Evolutionary conservation across 257 asterid genomes (phyloP).

Genomic region (Leonotis leonurus): DNA sequence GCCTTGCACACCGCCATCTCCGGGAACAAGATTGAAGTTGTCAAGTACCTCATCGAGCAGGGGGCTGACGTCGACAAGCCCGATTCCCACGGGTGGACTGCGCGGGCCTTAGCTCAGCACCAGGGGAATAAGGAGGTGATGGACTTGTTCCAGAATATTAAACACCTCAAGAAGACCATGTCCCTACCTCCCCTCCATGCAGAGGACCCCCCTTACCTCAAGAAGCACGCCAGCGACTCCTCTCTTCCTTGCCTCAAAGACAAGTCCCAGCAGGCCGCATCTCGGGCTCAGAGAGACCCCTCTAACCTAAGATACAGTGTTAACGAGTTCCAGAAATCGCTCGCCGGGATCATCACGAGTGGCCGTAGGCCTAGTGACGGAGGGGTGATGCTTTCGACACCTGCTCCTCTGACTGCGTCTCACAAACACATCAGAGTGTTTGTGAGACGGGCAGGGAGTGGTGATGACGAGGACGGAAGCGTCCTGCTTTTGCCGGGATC

Average conservation of each 20-base stretch:
- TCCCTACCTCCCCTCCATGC: conserved; percentile 9
- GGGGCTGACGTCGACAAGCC: conserved; percentile 55
- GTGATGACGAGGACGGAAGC: conserved; percentile 27
- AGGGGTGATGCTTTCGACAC: conserved; percentile 20
- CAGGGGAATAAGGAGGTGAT: conserved; percentile 58
- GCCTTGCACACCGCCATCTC: conserved; percentile 67
- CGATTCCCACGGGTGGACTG: conserved; percentile 62
- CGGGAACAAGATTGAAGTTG: conserved; percentile 52
- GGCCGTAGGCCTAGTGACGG: conserved; percentile 32
- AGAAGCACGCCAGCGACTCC: conserved; percentile 58
- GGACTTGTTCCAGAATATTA: conserved; percentile 29
- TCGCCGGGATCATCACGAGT: conserved; percentile 63
- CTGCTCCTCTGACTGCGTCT: neutral
- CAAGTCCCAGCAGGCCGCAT: neutral
- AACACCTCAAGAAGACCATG: neutral
- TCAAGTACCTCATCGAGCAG: conserved; percentile 49
- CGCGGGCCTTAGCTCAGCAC: conserved; percentile 57
- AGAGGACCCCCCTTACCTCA: conserved; percentile 33
- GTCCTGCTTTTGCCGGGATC: conserved; percentile 51
- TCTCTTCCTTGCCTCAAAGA: conserved; percentile 14
- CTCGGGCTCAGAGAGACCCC: conserved; percentile 2
- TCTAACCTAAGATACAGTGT: conserved; percentile 19
- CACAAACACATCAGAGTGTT: conserved; percentile 38
- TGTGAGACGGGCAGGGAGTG: conserved; percentile 39
- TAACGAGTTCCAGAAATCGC: conserved; percentile 42